Evolutionary conservation across 257 asterid genomes (phyloP), one percentile per base, ranked within the genome.

Genomic region (Solanum chiquidenum): DNA sequence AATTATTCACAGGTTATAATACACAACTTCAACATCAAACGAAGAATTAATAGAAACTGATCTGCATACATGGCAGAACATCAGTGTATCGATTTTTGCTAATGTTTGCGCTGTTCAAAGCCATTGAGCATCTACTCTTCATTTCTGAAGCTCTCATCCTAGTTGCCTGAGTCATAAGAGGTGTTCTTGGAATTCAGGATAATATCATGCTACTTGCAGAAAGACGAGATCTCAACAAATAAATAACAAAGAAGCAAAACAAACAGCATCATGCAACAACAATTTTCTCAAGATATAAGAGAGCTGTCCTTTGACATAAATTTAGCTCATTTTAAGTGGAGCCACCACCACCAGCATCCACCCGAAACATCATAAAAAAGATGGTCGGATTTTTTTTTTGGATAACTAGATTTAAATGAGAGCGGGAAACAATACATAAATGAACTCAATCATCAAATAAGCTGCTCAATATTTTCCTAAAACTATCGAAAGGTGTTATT

Each of bases 21-120:
- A 9, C 84, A 31, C 29, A 84, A 72, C 86, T 52, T 21, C 27
- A 76, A 80, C 55, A 55, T 49, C 68, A 90, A 87, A 13, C 31
- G 4, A 87, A 10, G 72, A 84, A 33, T 21, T 46, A 10, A 29
- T n/a, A 80, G 35, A 76, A 89, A 68, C 38, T 33, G 27, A 88
- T 77, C 33, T 27, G 74, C 92, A 74, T 97, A 97, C 99, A 97
- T 86, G 99, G 98, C 86, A 96, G 49, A 86, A 97, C 98, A 90
- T 97, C 98, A 79, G 94, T 77, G 79, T 97, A 97, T 37, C 99
- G 99, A 90, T 97, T 97, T 93, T 97, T 97, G 85, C 91, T 88
- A 84, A 69, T 69, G 93, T 97, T 97, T 73, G 82, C 44, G 84
- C 89, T 62, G 77, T 91, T 88, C 25, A 92, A 93, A 89, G 99